phyloP scores from a whole-genome alignment of 768 basidiomycete genomes.

The Hericium alpestre region DNA sequence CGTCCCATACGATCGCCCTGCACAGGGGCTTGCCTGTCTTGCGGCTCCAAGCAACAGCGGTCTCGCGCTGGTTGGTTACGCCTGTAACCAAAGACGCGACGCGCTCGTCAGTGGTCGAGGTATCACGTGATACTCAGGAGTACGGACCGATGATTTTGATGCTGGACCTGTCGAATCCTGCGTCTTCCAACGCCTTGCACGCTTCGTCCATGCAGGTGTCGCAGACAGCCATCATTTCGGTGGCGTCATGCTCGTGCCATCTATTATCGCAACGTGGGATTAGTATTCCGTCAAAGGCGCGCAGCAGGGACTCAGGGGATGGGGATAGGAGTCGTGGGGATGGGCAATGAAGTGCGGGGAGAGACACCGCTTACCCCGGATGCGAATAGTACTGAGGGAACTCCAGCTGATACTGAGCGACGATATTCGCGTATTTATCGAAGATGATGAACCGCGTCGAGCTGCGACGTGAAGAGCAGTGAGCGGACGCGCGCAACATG shows the following conservation, averaged over 20 bases:
- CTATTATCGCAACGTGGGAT: constrained; percentile 25
- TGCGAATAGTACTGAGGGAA: constrained; percentile 90
- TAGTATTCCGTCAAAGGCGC: neutral
- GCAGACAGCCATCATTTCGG: constrained; percentile 68
- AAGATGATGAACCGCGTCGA: constrained; percentile 90
- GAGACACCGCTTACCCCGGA: constrained; percentile 45
- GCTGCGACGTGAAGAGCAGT: constrained; percentile 27
- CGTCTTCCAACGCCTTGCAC: constrained; percentile 55
- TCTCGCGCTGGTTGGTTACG: constrained; percentile 97
- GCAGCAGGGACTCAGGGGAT: neutral
- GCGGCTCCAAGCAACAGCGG: constrained; percentile 87
- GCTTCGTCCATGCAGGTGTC: constrained; percentile 68
- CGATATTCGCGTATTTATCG: constrained; percentile 75
- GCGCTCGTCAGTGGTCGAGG: constrained; percentile 2
- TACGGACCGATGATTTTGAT: constrained; percentile 84
- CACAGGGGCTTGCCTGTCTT: constrained; percentile 83
- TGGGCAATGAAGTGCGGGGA: neutral
- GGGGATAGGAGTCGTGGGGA: neutral
- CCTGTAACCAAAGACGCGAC: constrained; percentile 33
- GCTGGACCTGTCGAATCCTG: constrained; percentile 71
- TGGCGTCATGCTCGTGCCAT: constrained; percentile 93
- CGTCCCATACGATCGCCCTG: constrained; percentile 91
- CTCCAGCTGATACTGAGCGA: constrained; percentile 84
- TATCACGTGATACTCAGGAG: neutral
- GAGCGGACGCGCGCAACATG: neutral